Evolutionary conservation across 2,329 filamentous ascomycete species (phyloP).

Genomic region (Trichoderma arundinaceum): DNA sequence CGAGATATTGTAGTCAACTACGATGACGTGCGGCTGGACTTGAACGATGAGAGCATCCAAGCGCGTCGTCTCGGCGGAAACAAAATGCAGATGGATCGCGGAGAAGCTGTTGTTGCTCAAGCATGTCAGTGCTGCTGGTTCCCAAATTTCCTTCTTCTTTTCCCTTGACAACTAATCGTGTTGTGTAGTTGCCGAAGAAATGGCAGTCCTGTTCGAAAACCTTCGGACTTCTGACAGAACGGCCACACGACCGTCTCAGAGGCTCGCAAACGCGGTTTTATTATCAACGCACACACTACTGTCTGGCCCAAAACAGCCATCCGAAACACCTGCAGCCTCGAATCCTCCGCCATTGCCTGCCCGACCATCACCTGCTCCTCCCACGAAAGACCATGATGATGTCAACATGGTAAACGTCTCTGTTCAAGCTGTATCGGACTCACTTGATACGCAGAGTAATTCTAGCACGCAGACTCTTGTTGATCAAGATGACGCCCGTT

Average conservation of each 20-base stretch:
- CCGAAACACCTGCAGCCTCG: slow-evolving; percentile 36
- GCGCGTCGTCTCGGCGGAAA: slow-evolving; percentile 76
- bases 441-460: slow-evolving; percentile 51
- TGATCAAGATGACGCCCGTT: slow-evolving; percentile 48
- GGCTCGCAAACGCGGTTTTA: slow-evolving; percentile 80
- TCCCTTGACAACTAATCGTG: slow-evolving; percentile 17
- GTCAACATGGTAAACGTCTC: slow-evolving; percentile 45
- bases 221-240: slow-evolving; percentile 68
- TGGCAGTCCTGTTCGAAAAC: slow-evolving; percentile 71
- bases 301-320: slow-evolving; percentile 41
- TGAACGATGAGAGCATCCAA: slow-evolving; percentile 66
- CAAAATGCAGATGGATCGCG: slow-evolving; percentile 55
- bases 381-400: slow-evolving; percentile 41
- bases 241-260: slow-evolving; percentile 73
- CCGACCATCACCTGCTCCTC: slow-evolving; percentile 51
- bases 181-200: slow-evolving; percentile 71
- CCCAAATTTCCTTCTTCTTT: background rate
- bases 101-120: slow-evolving; percentile 69
- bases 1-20: slow-evolving; percentile 81
- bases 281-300: slow-evolving; percentile 56
- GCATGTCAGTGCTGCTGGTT: slow-evolving; percentile 70
- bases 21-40: slow-evolving; percentile 70
- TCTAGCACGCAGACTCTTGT: slow-evolving; percentile 61
- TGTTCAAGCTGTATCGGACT: slow-evolving; percentile 41
- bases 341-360: slow-evolving; percentile 58